phyloP scores from a whole-genome alignment of 2,329 filamentous ascomycete genomes.

The Diplodia corticola region DNA sequence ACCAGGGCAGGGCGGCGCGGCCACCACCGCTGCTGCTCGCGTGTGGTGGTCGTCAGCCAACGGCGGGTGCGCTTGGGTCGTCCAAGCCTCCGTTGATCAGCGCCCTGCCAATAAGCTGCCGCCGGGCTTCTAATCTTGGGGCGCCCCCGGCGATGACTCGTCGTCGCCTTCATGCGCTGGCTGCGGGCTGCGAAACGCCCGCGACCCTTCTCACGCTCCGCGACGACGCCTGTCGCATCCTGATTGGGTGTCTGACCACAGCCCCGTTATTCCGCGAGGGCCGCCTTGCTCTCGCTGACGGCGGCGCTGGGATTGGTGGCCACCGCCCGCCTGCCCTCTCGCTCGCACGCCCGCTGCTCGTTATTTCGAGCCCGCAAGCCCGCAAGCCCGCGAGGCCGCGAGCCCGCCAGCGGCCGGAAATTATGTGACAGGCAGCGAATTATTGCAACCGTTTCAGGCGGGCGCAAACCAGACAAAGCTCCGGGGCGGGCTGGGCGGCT shows the following conservation, averaged over 20 bases:
- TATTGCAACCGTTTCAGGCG: background rate
- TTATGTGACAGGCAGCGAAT: background rate
- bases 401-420: background rate
- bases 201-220: constrained; percentile 10
- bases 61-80: background rate
- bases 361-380: background rate
- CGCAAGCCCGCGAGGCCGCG: too few species aligned
- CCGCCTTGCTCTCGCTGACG: background rate
- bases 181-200: constrained; percentile 9
- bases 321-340: background rate
- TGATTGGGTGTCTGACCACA: constrained; percentile 7
- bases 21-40: background rate
- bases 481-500: background rate
- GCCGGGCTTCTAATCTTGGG: constrained; percentile 6
- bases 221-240: background rate
- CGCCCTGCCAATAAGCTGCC: constrained; percentile 1
- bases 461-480: background rate
- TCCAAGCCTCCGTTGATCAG: background rate
- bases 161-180: constrained; percentile 18
- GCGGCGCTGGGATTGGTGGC: background rate
- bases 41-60: background rate
- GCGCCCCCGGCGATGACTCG: constrained; percentile 15
- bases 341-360: background rate
- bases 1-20: background rate
- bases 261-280: background rate